phyloP scores from a whole-genome alignment of 805 yeast genomes.

The Saturnispora galanensis region DNA sequence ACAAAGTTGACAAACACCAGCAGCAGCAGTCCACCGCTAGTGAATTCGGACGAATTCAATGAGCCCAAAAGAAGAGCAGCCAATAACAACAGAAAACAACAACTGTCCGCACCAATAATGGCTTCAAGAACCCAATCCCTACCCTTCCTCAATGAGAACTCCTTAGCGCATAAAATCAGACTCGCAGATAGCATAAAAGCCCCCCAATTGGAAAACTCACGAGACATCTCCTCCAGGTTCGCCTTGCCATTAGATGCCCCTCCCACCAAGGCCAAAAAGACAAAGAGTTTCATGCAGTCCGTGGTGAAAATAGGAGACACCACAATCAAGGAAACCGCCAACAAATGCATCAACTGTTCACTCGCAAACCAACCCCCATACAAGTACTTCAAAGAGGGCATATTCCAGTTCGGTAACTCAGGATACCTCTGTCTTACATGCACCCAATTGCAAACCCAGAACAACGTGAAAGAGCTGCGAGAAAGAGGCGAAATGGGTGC shows the following conservation, averaged over 20 bases:
- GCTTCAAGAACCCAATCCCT: constrained; percentile 30
- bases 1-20: neutral
- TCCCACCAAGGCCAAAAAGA: constrained; percentile 24
- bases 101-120: constrained; percentile 17
- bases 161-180: constrained; percentile 26
- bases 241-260: constrained; percentile 19
- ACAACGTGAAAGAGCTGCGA: constrained; percentile 20
- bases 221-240: constrained; percentile 24
- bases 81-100: neutral
- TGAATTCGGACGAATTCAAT: constrained; percentile 11
- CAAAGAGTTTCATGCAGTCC: constrained; percentile 24
- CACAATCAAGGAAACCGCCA: constrained; percentile 9
- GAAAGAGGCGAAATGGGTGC: constrained; percentile 26
- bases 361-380: constrained; percentile 23
- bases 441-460: constrained; percentile 17
- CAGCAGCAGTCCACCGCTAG: constrained; percentile 9
- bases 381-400: constrained; percentile 26
- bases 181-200: constrained; percentile 19
- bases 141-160: constrained; percentile 25
- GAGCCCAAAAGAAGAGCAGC: constrained; percentile 11
- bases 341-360: constrained; percentile 26
- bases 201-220: constrained; percentile 13
- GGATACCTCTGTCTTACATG: constrained; percentile 26
- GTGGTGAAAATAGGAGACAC: constrained; percentile 25
- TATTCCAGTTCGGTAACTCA: constrained; percentile 27